A percentile compares a stretch with the other conserved stretches of the same genome.
phyloP scores from a whole-genome alignment of 768 basidiomycete species.

The Tylopilus balloui region DNA sequence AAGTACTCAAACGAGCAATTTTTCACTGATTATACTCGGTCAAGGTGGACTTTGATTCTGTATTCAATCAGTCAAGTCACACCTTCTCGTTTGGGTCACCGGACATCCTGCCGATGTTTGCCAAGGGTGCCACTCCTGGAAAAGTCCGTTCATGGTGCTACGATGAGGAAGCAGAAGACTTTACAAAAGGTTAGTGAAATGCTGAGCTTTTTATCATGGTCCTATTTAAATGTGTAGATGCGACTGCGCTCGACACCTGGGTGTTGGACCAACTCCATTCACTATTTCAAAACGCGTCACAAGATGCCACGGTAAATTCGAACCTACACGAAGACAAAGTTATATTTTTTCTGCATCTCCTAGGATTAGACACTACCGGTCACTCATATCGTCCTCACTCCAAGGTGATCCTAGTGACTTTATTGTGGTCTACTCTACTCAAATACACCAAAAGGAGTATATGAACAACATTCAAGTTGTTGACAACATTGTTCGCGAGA shows the following conservation, averaged over 20 bases:
- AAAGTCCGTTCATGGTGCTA: conserved; percentile 77
- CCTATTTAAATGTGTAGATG: conserved; percentile 43
- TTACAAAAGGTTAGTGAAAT: conserved; percentile 61
- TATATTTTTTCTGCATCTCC: conserved; percentile 78
- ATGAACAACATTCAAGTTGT: conserved; percentile 81
- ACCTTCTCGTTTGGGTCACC: conserved; percentile 86
- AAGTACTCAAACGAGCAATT: not conserved
- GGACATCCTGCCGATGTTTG: conserved; percentile 86
- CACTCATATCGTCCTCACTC: conserved; percentile 85
- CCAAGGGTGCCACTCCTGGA: conserved; percentile 62
- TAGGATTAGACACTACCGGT: conserved; percentile 83
- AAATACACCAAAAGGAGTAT: conserved; percentile 56
- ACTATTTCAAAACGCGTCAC: conserved; percentile 62
- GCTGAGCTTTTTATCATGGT: not conserved
- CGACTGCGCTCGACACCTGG: conserved; percentile 74
- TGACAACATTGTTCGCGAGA: conserved; percentile 64
- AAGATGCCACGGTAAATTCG: conserved; percentile 42
- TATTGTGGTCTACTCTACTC: not conserved
- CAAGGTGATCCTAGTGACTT: conserved; percentile 38
- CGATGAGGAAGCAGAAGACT: conserved; percentile 75
- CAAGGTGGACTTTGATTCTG: conserved; percentile 76
- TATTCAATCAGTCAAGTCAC: conserved; percentile 75
- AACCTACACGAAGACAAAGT: conserved; percentile 56
- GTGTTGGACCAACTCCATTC: conserved; percentile 63
- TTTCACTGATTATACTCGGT: conserved; percentile 1